phyloP scores from a whole-genome alignment of 371 early-diverging fungal genomes.

The Mortierella sp. region DNA sequence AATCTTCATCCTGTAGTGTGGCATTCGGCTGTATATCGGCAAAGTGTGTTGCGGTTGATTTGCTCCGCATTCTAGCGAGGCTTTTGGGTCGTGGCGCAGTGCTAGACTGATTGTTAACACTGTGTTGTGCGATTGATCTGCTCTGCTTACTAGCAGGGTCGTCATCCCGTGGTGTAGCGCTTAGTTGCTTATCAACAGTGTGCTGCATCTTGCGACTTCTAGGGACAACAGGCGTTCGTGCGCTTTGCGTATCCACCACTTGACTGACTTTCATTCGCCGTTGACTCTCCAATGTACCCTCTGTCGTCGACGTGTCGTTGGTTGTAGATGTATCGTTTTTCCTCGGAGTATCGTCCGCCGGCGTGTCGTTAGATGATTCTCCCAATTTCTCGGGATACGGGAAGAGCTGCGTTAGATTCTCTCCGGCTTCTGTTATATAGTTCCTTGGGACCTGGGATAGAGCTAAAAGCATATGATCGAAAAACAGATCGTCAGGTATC shows the following conservation, averaged over 20 bases:
- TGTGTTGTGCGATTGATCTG: neutral
- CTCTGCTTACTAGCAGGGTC: neutral
- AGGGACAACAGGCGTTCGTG: neutral
- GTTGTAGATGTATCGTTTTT: neutral
- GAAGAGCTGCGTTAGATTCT: constrained; percentile 41
- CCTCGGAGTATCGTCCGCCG: no score
- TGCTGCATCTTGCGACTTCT: neutral
- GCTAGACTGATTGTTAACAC: neutral
- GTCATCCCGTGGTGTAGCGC: neutral
- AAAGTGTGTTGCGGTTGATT: neutral
- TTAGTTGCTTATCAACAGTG: neutral
- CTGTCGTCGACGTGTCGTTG: no score
- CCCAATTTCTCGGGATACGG: constrained; percentile 48
- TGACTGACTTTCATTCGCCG: neutral
- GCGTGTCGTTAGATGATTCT: neutral
- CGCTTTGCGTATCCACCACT: neutral
- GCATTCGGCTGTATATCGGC: neutral
- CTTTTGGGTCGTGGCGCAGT: neutral
- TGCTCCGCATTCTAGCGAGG: neutral
- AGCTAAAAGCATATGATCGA: constrained; percentile 7
- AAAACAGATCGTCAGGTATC: constrained; percentile 2
- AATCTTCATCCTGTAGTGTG: neutral
- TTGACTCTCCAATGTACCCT: neutral
- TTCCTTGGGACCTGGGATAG: constrained; percentile 37
- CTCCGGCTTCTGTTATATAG: constrained; percentile 19